Evolutionary conservation across 495 filamentous ascomycete species (phyloP), one percentile per base, ranked within the genome.

Genomic region (Pyronema domesticum): DNA sequence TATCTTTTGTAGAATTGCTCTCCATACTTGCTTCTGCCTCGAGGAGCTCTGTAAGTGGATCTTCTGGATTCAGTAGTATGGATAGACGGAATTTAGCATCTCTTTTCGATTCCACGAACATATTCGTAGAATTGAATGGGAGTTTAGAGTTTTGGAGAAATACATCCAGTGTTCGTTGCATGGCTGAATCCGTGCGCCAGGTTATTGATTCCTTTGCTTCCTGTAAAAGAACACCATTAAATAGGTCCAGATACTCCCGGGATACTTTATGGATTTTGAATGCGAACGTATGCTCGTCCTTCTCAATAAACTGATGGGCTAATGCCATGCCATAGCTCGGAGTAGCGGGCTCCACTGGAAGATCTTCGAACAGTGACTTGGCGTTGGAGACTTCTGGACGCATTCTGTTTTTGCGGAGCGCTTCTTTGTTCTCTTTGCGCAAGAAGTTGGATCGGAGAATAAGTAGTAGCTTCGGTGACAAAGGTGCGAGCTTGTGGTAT

Each of bases 381-480:
- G 42, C 33, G 7, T 55, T 36, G 13, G 62, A 55, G 36, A 58
- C 37, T 0, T 40, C 17, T 36, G 36, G 40, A 56, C 34, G 40
- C 14, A 49, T 30, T 13, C 54, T 18, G 10, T 44, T 58, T 10
- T 52, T 33, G 7, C 48, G 23, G 19, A 49, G 46, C 30, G 55
- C 37, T 4, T 39, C 39, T 47, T 59, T 46, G n/a, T 52, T 19
- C 33, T 36, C 60, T n/a, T 37, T 35, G 7, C 61, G 61, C 5
- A 71, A 45, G 8, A 68, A 23, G 34, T 55, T 51, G 35, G 57
- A 65, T 37, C 75, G 62, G 10, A 76, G 62, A 9, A 78, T 62
- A 23, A 77, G 68, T 58, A 76, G 69, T 9, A 78, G 55, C 51
- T 65, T 69, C 0, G 75, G 72, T 1, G 75, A 72, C n/a, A 78